These are phyloP conservation scores for Solanum pennellii DNA, from an alignment of 257 asterid species.

Conservation along the genomic window DNA sequence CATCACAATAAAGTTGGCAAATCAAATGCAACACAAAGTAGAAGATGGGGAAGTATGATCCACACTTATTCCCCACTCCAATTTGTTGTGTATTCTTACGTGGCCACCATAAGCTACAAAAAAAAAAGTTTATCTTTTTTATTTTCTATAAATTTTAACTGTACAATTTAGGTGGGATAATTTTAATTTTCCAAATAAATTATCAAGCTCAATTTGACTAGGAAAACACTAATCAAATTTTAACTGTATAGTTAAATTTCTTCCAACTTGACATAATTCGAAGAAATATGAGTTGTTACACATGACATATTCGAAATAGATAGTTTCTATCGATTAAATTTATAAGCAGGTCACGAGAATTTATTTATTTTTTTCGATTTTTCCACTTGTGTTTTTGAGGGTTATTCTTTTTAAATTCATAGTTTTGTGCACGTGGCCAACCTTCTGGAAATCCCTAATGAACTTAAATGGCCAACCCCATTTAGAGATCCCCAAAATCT, in stretches of 20 bases:
- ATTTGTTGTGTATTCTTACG: conserved; percentile 11
- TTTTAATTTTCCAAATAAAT: not conserved
- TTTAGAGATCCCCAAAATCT: not conserved
- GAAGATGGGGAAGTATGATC: conserved; percentile 10
- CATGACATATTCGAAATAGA: not conserved
- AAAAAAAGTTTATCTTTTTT: not conserved
- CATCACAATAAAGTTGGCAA: not conserved
- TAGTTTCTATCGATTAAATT: not conserved
- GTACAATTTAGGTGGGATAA: not conserved
- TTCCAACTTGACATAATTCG: not conserved
- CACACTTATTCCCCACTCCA: conserved; percentile 3
- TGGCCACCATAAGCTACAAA: conserved; percentile 16
- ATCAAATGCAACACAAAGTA: not conserved
- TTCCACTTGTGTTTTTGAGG: not conserved
- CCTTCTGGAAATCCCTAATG: not conserved
- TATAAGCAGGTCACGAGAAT: not conserved
- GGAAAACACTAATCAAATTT: not conserved
- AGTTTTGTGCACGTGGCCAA: not conserved
- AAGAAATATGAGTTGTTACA: not conserved
- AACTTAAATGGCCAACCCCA: not conserved
- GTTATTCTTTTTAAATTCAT: not conserved
- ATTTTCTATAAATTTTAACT: not conserved
- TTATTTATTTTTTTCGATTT: not conserved
- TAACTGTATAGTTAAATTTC: not conserved
- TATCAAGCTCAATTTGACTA: not conserved